Evolutionary conservation across 2,329 filamentous ascomycete species (phyloP), one percentile per base, ranked within the genome.

Genomic region (Zymoseptoria pseudotritici): DNA sequence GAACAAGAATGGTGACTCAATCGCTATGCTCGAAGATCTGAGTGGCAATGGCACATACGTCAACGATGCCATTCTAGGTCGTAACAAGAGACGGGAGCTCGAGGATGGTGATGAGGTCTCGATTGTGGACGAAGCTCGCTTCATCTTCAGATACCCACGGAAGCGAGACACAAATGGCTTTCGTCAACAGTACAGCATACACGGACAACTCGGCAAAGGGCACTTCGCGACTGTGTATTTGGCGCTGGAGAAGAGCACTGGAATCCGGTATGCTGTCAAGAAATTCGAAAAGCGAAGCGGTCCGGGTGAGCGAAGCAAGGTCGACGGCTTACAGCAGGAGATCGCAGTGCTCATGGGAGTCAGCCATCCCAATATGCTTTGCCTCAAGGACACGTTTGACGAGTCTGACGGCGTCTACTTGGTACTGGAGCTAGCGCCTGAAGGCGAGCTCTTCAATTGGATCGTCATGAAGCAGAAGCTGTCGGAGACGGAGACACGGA

Each of bases 281-380:
- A 87, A 94, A 61, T 97, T 99, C 71, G 91, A 91, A 68, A 94
- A 91, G 76, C 86, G 89, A 4, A 82, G 86, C 2, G 89, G 89
- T n/a, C 82, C 87, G 61, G 91, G 92, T 50, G 91, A 97, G 66
- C 85, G 84, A 64, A 88, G 90, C 19, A 93, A 92, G 74, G 86
- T 87, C 5, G 91, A 96, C 61, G 88, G 90, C 2, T 76, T 97
- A 53, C 91, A 97, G 72, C 92, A 97, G 73, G 95, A 99, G 74
- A 96, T 99, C 72, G 93, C 90, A 21, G 90, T 99, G 17, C 78
- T 99, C 62, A 97, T 96, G 91, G 86, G 91, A n/a, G 91, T 99
- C 62, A 96, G 89, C 72, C 94, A 99, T 74, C 90, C 91, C 3
- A 94, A 95, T 66, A 83, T 99, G 57, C 80, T 99, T 13, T 97